These are phyloP conservation scores for Beauveria pseudobassiana DNA, from an alignment of 2,329 filamentous ascomycete species.

Conservation along the genomic window DNA sequence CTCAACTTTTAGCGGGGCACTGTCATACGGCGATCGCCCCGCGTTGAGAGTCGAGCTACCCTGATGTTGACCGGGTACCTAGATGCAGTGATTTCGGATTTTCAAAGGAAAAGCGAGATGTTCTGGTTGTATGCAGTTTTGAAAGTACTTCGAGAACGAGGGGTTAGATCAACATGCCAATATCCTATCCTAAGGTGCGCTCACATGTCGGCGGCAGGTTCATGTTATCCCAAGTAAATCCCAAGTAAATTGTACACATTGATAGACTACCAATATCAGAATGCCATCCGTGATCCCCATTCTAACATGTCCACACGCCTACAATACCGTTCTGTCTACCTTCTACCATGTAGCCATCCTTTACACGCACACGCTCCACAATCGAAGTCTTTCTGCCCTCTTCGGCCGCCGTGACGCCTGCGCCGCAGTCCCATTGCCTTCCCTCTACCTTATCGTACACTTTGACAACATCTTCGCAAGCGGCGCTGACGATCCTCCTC, in stretches of 20 bases:
- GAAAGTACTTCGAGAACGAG: background rate
- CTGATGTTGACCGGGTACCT: background rate
- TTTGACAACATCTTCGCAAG: constrained; percentile 89
- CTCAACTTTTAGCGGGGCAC: constrained; percentile 4
- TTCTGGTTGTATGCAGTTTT: background rate
- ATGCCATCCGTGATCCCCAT: background rate
- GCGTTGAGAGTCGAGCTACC: background rate
- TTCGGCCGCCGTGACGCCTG: constrained; percentile 64
- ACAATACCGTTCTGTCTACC: constrained; percentile 81
- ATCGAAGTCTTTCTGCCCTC: constrained; percentile 56
- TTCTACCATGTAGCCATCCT: constrained; percentile 90
- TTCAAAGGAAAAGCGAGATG: background rate
- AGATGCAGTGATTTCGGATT: background rate
- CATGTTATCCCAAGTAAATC: background rate
- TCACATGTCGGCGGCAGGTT: background rate
- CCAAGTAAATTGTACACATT: constrained; percentile 7
- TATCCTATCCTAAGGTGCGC: background rate
- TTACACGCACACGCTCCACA: constrained; percentile 81
- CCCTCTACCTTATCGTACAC: constrained; percentile 97
- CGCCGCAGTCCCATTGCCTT: constrained; percentile 92
- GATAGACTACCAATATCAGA: constrained; percentile 1
- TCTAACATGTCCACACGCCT: constrained; percentile 77
- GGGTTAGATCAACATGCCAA: too few species aligned
- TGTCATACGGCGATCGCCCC: background rate
- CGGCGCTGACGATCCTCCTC: constrained; percentile 81